Conservation (phyloP, 169 alveolate species). For the Cryptosporidium ubiquitum region DNA sequence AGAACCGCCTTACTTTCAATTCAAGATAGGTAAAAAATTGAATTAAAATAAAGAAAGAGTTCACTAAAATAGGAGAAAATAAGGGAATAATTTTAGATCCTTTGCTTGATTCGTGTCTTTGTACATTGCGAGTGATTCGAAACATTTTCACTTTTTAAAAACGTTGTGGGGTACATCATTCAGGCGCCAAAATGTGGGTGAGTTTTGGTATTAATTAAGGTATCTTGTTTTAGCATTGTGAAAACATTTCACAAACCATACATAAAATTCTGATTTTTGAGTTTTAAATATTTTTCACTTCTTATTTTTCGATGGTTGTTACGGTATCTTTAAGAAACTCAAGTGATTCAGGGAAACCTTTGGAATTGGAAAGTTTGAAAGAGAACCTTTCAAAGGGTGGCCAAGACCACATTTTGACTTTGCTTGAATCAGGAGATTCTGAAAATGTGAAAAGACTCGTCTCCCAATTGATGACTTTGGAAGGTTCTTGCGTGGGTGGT, state of each 20-base stretch:
- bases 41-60: not conserved
- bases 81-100: not conserved
- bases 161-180: not conserved
- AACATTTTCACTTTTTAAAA: not conserved
- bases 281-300: not conserved
- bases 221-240: not conserved
- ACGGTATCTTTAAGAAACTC: conserved; percentile 15
- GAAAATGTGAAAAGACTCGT: conserved; percentile 55
- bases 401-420: conserved; percentile 40
- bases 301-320: conserved; percentile 24
- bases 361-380: conserved; percentile 3
- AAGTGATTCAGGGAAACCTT: not conserved
- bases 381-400: conserved; percentile 4
- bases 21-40: not conserved
- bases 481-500: conserved; percentile 83
- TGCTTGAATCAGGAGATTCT: conserved; percentile 23
- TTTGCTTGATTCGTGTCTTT: not conserved
- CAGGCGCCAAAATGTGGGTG: not conserved
- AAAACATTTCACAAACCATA: not conserved
- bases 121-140: not conserved
- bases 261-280: not conserved
- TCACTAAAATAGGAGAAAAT: not conserved
- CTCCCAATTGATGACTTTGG: conserved; percentile 78
- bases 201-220: not conserved
- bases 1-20: not conserved